phyloP scores from a whole-genome alignment of 192 early-diverging fungal genomes.

The Entophlyctis helioformis region DNA sequence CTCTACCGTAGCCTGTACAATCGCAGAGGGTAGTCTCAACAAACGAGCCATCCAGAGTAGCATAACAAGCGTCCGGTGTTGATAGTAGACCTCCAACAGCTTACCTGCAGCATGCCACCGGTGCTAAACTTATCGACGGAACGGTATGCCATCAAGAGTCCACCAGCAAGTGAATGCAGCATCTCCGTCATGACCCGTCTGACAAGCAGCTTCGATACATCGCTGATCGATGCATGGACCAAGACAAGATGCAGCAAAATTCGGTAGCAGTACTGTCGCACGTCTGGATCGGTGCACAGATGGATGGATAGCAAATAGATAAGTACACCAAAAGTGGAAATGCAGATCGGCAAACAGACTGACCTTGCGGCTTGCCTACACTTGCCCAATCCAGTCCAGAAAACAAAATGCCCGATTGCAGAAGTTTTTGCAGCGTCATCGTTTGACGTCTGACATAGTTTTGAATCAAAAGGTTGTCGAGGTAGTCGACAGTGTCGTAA shows the following conservation, averaged over 20 bases:
- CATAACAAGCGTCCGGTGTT: background rate
- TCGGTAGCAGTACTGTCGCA: slow-evolving; percentile 79
- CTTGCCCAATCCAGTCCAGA: slow-evolving; percentile 82
- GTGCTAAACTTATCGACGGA: slow-evolving; percentile 75
- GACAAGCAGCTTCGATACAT: slow-evolving; percentile 68
- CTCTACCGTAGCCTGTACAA: slow-evolving; percentile 69
- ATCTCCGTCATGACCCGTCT: slow-evolving; percentile 64
- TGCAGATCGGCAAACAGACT: background rate
- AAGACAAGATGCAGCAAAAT: slow-evolving; percentile 76
- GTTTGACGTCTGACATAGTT: slow-evolving; percentile 77
- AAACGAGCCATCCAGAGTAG: background rate
- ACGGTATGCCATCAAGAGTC: slow-evolving; percentile 68
- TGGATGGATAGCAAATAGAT: background rate
- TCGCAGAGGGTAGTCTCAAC: slow-evolving; percentile 1
- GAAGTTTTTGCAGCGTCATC: slow-evolving; percentile 50
- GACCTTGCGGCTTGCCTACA: slow-evolving; percentile 62
- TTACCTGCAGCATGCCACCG: slow-evolving; percentile 81
- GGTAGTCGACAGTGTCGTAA: slow-evolving; percentile 56
- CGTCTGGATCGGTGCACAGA: slow-evolving; percentile 35
- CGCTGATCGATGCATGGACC: slow-evolving; percentile 81
- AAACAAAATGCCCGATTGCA: slow-evolving; percentile 68
- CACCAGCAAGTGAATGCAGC: slow-evolving; percentile 59
- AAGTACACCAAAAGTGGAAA: background rate
- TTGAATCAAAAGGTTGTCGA: slow-evolving; percentile 74
- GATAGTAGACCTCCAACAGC: background rate